Conservation (phyloP, 2,329 filamentous ascomycete species). For the Dichotomopilus funicola region DNA sequence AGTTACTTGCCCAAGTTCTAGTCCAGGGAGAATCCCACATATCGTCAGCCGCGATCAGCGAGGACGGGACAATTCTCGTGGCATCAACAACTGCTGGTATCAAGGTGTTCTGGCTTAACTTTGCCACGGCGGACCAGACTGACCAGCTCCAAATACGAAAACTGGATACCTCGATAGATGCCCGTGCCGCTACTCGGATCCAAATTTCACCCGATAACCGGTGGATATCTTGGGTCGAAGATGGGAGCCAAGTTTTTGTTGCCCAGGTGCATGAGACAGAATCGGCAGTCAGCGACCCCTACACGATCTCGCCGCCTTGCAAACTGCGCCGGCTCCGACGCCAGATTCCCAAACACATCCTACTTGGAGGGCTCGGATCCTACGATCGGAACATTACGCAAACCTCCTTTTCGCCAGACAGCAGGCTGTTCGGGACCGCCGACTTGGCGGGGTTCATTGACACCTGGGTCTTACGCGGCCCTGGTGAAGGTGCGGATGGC, state of each 20-base stretch:
- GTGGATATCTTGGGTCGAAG: constrained; percentile 62
- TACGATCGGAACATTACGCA: constrained; percentile 75
- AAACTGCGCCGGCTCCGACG: constrained; percentile 49
- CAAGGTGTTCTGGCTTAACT: constrained; percentile 69
- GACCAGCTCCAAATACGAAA: constrained; percentile 65
- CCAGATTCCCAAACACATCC: constrained; percentile 46
- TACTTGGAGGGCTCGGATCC: constrained; percentile 60
- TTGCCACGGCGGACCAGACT: constrained; percentile 41
- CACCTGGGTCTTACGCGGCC: constrained; percentile 67
- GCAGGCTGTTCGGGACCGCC: constrained; percentile 67
- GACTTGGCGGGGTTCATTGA: constrained; percentile 84
- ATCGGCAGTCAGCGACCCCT: constrained; percentile 31
- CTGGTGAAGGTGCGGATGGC: constrained; percentile 37
- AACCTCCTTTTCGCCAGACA: constrained; percentile 71
- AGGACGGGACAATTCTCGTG: constrained; percentile 66
- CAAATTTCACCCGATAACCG: constrained; percentile 62
- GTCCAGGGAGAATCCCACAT: constrained; percentile 75
- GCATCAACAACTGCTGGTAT: constrained; percentile 67
- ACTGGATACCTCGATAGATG: constrained; percentile 54
- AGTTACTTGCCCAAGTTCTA: constrained; percentile 62
- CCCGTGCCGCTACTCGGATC: constrained; percentile 61
- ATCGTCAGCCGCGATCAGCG: constrained; percentile 60
- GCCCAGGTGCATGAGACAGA: constrained; percentile 37
- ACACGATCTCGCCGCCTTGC: constrained; percentile 37
- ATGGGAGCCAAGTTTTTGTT: constrained; percentile 52